A percentile compares a stretch with the other conserved stretches of the same genome.
These are phyloP conservation scores for Beta corolliflora DNA, from an alignment of 179 eudicot species.

Conservation along the genomic window DNA sequence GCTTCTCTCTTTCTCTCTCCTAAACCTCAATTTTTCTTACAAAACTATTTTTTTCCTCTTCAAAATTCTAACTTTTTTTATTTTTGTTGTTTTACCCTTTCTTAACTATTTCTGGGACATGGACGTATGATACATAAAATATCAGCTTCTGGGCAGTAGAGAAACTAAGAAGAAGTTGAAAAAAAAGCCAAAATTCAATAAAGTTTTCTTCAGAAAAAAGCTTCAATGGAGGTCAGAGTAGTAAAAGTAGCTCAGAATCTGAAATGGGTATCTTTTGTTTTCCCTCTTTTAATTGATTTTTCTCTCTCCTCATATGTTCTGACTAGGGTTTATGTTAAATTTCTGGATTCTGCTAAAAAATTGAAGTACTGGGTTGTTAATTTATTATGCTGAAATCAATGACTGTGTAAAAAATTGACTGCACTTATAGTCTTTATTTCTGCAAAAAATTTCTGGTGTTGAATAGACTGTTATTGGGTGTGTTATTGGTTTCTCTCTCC, in stretches of 20 bases:
- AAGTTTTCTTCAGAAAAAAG: slow-evolving; percentile 30
- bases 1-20: slow-evolving; percentile 17
- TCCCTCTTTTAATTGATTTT: slow-evolving; percentile 24
- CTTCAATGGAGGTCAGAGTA: slow-evolving; percentile 41
- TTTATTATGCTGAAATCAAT: slow-evolving; percentile 40
- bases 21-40: background rate
- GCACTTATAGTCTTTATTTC: slow-evolving; percentile 16
- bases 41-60: slow-evolving; percentile 1
- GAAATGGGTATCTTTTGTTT: slow-evolving; percentile 44
- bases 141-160: background rate
- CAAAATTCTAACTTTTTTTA: background rate
- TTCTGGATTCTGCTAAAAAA: background rate
- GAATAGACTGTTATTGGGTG: slow-evolving; percentile 43
- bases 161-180: background rate
- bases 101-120: background rate
- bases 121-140: background rate
- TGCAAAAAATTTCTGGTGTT: slow-evolving; percentile 22
- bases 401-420: slow-evolving; percentile 38
- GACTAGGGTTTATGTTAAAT: slow-evolving; percentile 32
- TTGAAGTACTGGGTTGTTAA: slow-evolving; percentile 9
- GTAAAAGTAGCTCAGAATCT: slow-evolving; percentile 41
- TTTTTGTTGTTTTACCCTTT: too few species aligned
- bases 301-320: background rate
- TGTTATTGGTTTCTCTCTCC: slow-evolving; percentile 16
- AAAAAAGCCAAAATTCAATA: slow-evolving; percentile 19